Percentiles rank a stretch among this genome's conserved stretches.
These are phyloP conservation scores for Salvia sclarea DNA, from an alignment of 305 asterid species.

Conservation along the genomic window DNA sequence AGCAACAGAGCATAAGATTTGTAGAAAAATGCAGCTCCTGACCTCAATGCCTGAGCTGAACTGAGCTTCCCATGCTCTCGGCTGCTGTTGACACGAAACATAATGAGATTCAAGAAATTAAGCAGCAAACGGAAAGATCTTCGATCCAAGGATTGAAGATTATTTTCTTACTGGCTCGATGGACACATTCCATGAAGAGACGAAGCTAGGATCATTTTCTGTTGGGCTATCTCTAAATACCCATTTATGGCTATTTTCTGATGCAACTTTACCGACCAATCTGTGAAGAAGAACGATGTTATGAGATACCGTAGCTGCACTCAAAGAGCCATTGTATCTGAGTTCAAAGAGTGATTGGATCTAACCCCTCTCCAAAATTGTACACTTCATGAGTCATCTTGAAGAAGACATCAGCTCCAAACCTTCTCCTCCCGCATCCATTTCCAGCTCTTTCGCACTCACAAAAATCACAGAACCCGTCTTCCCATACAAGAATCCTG, in stretches of 20 bases:
- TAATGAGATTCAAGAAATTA: slow-evolving; percentile 17
- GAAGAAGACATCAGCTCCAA: slow-evolving; percentile 80
- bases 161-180: slow-evolving; percentile 60
- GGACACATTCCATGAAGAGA: slow-evolving; percentile 69
- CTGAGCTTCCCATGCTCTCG: slow-evolving; percentile 87
- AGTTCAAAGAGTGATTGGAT: background rate
- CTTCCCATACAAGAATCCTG: slow-evolving; percentile 96
- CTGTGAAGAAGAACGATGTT: slow-evolving; percentile 37
- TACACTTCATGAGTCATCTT: slow-evolving; percentile 85
- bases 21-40: background rate
- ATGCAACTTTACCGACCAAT: slow-evolving; percentile 84
- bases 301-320: no score
- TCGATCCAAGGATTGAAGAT: background rate
- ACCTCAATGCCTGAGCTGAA: slow-evolving; percentile 90
- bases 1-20: background rate
- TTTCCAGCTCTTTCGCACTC: slow-evolving; percentile 66
- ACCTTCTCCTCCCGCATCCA: slow-evolving; percentile 49
- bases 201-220: slow-evolving; percentile 56
- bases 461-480: slow-evolving; percentile 71
- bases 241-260: slow-evolving; percentile 86
- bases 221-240: slow-evolving; percentile 58
- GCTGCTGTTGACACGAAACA: slow-evolving; percentile 48
- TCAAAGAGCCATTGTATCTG: background rate
- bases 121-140: background rate
- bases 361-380: slow-evolving; percentile 76